phyloP scores from a whole-genome alignment of 2,329 filamentous ascomycete genomes.

The Davidsoniella australis region DNA sequence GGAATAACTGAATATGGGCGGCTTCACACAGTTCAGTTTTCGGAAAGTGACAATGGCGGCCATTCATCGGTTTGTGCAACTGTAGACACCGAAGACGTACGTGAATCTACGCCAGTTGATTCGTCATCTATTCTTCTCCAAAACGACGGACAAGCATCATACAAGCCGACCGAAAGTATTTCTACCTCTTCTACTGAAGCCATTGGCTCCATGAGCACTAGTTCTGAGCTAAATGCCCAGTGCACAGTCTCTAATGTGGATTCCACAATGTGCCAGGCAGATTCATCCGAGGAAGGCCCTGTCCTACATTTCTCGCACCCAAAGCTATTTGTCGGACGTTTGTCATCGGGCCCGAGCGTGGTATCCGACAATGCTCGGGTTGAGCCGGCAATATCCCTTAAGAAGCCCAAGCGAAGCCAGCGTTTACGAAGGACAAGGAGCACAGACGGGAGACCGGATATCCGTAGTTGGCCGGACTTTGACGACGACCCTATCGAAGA shows the following conservation, averaged over 20 bases:
- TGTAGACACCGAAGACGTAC: neutral
- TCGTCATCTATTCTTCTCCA: neutral
- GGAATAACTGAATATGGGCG: neutral
- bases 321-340: conserved; percentile 7
- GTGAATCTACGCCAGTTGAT: too few species aligned
- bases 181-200: neutral
- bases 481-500: conserved; percentile 8
- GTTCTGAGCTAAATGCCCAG: neutral
- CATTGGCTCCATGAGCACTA: neutral
- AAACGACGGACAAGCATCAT: neutral
- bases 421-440: neutral
- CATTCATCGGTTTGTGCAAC: neutral
- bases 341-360: conserved; percentile 1
- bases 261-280: neutral
- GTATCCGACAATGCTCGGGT: neutral
- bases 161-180: neutral
- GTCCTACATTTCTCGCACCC: conserved; percentile 5
- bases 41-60: neutral
- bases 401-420: neutral
- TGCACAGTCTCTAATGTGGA: neutral
- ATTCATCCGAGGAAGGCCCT: neutral
- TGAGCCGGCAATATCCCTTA: neutral
- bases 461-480: conserved; percentile 10
- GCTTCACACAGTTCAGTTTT: neutral
- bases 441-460: conserved; percentile 3